These are phyloP conservation scores for Verticillium klebahnii DNA, from an alignment of 2,329 filamentous ascomycete genomes.

Conservation along the genomic window DNA sequence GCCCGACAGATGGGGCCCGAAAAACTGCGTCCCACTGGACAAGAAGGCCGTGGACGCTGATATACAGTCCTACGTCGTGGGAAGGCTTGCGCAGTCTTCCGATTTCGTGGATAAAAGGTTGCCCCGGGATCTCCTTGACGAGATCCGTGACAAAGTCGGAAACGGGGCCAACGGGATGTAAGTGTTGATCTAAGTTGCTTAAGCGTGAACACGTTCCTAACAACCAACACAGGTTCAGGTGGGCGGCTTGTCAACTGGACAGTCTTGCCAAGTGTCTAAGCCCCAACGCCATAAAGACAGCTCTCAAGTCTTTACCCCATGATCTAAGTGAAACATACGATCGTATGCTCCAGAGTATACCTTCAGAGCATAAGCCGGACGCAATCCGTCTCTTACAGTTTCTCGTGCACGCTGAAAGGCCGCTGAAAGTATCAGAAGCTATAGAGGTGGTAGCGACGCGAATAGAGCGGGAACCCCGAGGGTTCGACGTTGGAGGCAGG, in stretches of 20 bases:
- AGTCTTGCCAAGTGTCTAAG: conserved; percentile 1
- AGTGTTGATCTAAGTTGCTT: neutral
- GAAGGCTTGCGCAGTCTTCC: neutral
- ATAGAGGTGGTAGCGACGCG: conserved; percentile 18
- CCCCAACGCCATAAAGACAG: neutral
- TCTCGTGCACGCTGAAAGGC: conserved; percentile 12
- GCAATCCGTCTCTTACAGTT: conserved; percentile 18
- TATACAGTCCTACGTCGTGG: neutral
- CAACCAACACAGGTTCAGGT: neutral
- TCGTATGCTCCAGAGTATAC: conserved; percentile 9
- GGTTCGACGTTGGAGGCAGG: conserved; percentile 11
- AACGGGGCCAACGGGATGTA: neutral
- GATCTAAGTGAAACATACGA: conserved; percentile 3
- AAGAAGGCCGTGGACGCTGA: neutral
- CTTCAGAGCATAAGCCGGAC: conserved; percentile 4
- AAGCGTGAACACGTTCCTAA: neutral
- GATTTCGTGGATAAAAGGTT: neutral
- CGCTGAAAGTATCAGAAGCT: conserved; percentile 15
- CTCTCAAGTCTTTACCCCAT: neutral
- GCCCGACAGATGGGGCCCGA: neutral
- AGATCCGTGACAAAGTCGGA: neutral
- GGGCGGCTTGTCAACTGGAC: neutral
- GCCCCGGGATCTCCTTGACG: neutral
- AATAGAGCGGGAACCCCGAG: conserved; percentile 5
- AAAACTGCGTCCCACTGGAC: neutral